phyloP scores from a whole-genome alignment of 208 protist species.

The Crithidia thermophila region DNA sequence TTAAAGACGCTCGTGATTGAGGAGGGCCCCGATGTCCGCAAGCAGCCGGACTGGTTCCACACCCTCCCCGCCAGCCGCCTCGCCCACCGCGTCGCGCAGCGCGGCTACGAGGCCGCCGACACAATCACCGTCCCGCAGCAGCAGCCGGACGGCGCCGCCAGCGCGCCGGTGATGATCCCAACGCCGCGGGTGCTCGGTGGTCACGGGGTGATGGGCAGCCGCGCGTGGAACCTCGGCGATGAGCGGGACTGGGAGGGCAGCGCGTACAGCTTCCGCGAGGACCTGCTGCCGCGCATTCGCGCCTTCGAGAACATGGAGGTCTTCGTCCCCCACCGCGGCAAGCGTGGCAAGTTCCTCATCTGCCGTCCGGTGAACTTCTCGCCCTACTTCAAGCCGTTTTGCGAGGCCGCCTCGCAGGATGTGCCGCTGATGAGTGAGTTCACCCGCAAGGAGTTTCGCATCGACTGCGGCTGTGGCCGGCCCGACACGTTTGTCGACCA shows the following conservation, averaged over 20 bases:
- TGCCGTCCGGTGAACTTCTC: slow-evolving; percentile 60
- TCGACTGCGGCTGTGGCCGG: slow-evolving; percentile 59
- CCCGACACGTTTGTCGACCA: slow-evolving; percentile 69
- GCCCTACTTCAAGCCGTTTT: slow-evolving; percentile 72
- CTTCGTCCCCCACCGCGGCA: slow-evolving; percentile 67
- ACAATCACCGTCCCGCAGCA: slow-evolving; percentile 53
- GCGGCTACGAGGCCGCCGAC: slow-evolving; percentile 60
- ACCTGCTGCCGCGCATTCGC: slow-evolving; percentile 65
- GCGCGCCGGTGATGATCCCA: slow-evolving; percentile 61
- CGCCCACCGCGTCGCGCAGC: slow-evolving; percentile 61
- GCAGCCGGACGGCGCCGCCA: slow-evolving; percentile 25
- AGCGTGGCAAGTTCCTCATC: slow-evolving; percentile 72
- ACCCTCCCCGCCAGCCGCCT: slow-evolving; percentile 54
- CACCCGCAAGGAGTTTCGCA: slow-evolving; percentile 57
- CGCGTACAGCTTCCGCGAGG: slow-evolving; percentile 74
- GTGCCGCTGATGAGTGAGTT: slow-evolving; percentile 74
- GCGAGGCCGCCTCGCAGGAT: slow-evolving; percentile 73
- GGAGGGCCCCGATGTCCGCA: slow-evolving; percentile 67
- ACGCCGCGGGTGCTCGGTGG: slow-evolving; percentile 80
- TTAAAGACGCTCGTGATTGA: slow-evolving; percentile 66
- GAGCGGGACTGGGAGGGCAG: slow-evolving; percentile 60
- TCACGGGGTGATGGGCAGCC: slow-evolving; percentile 78
- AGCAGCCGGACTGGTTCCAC: slow-evolving; percentile 61
- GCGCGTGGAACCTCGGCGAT: slow-evolving; percentile 76
- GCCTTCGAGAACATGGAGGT: slow-evolving; percentile 68